phyloP scores from a whole-genome alignment of 495 filamentous ascomycete genomes.

The Penicillium riverlandense region DNA sequence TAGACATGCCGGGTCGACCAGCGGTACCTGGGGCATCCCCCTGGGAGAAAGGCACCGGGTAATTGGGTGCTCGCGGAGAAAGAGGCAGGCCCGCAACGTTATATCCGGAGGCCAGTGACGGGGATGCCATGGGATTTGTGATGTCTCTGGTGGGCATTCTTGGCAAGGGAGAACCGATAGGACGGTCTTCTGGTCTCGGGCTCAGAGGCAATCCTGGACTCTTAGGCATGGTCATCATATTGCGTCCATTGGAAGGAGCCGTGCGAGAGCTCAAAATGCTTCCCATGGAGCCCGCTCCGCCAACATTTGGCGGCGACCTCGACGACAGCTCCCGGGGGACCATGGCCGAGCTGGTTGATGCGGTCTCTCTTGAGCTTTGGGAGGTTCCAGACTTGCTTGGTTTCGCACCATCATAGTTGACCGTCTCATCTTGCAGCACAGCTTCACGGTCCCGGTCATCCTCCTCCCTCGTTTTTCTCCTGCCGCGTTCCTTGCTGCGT shows the following conservation, averaged over 20 bases:
- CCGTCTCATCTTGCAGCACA: slow-evolving; percentile 53
- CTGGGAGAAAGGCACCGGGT: slow-evolving; percentile 57
- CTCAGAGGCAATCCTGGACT: slow-evolving; percentile 87
- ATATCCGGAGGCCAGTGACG: slow-evolving; percentile 58
- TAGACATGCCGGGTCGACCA: slow-evolving; percentile 8
- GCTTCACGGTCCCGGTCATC: slow-evolving; percentile 76
- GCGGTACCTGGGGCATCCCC: slow-evolving; percentile 1
- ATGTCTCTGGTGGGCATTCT: slow-evolving; percentile 48
- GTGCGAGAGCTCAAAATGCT: slow-evolving; percentile 27
- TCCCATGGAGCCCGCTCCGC: slow-evolving; percentile 25
- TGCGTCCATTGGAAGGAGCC: slow-evolving; percentile 18
- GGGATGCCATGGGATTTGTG: slow-evolving; percentile 41
- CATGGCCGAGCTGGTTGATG: slow-evolving; percentile 12
- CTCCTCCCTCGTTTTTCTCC: slow-evolving; percentile 79
- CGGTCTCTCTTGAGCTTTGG: slow-evolving; percentile 3
- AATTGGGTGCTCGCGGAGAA: slow-evolving; percentile 63
- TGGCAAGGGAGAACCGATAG: slow-evolving; percentile 64
- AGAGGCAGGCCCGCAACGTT: slow-evolving; percentile 54
- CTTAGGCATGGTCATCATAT: slow-evolving; percentile 51
- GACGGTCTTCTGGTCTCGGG: slow-evolving; percentile 74
- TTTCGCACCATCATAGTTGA: slow-evolving; percentile 61
- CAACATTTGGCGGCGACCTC: slow-evolving; percentile 20
- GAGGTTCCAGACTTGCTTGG: slow-evolving; percentile 20
- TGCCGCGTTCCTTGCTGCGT: slow-evolving; percentile 57
- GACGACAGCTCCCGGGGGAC: slow-evolving; percentile 17